Evolutionary conservation across 768 basidiomycete genomes (phyloP), one percentile per base, ranked within the genome.

Genomic region (Rhizopogon vesiculosus): DNA sequence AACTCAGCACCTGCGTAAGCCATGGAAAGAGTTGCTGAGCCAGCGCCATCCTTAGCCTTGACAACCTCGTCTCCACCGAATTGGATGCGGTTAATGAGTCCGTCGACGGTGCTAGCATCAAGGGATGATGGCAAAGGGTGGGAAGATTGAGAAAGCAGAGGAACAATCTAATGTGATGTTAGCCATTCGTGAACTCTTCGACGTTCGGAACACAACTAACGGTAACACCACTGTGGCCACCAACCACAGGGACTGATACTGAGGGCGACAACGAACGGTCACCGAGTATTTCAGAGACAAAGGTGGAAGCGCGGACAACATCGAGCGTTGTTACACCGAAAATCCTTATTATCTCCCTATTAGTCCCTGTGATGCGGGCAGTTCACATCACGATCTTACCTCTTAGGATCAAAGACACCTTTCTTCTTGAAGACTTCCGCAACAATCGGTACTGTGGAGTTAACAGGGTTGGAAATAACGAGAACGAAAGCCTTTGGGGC

Each of bases 381-480:
- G 35, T 31, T 10, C 31, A 33, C 10, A 31, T 12, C 13, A 18
- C 25, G 51, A 51, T 62, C 76, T 41, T 69, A 93, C 95, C 84
- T 83, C 79, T 90, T 97, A 60, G 93, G 89, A 71, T 99, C 85
- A 69, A 89, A 98, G 29, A 92, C 89, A 44, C 86, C 87, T 61
- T 88, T 82, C 73, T 92, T 87, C 84, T 96, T 99, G 78, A 95
- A 84, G 39, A 96, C 88, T 73, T 98, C 96, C 15, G 85, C 93
- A 45, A 93, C 93, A 66, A 99, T 92, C 46, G 97, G 97, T 40
- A 98, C 96, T 40, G 97, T 98, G 42, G 96, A 98, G 83, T 99
- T 98, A 69, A 99, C 96, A 33, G 97, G 97, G 79, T 99, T 99
- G 64, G 97, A 96, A 72, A 99, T 98, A 62, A 99, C 94, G 48